phyloP scores from a whole-genome alignment of 1,284 basidiomycete species.

The Mrakiaceae sp. region DNA sequence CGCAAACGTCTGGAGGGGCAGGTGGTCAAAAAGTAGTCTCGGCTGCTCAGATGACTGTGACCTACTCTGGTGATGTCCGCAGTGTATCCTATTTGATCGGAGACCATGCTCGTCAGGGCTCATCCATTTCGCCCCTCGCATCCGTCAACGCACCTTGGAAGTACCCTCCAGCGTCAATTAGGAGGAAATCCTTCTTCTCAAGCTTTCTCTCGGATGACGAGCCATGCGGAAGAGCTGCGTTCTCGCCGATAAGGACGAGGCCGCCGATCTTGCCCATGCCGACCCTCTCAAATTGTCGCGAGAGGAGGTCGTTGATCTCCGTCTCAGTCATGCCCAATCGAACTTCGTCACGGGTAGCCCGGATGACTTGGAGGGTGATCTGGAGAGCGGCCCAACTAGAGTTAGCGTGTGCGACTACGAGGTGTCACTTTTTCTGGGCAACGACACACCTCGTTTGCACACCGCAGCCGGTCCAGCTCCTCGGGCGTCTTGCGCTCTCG shows the following conservation, averaged over 20 bases:
- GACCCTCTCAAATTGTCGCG: conserved; percentile 44
- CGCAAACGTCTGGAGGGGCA: conserved; percentile 50
- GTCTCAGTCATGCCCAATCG: conserved; percentile 65
- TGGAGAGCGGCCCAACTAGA: conserved; percentile 26
- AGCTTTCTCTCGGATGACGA: conserved; percentile 56
- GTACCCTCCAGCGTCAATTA: conserved; percentile 56
- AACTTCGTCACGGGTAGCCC: conserved; percentile 51
- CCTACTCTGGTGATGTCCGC: conserved; percentile 66
- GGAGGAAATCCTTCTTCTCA: conserved; percentile 48
- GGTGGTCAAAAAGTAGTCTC: neutral
- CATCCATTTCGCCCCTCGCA: neutral
- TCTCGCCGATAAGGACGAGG: conserved; percentile 56
- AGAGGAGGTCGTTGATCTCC: conserved; percentile 47
- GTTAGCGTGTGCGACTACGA: neutral
- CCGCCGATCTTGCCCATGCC: conserved; percentile 44
- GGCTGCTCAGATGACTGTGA: neutral
- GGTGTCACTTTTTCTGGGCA: neutral
- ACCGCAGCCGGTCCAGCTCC: conserved; percentile 61
- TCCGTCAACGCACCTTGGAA: neutral
- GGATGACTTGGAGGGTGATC: conserved; percentile 63
- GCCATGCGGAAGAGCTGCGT: conserved; percentile 70
- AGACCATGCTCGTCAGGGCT: conserved; percentile 24
- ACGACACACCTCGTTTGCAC: conserved; percentile 58
- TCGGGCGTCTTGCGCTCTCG: conserved; percentile 60
- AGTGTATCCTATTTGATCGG: conserved; percentile 56